Conservation (phyloP, 2,329 filamentous ascomycete species). For the Gnomoniopsis smithogilvyi region DNA sequence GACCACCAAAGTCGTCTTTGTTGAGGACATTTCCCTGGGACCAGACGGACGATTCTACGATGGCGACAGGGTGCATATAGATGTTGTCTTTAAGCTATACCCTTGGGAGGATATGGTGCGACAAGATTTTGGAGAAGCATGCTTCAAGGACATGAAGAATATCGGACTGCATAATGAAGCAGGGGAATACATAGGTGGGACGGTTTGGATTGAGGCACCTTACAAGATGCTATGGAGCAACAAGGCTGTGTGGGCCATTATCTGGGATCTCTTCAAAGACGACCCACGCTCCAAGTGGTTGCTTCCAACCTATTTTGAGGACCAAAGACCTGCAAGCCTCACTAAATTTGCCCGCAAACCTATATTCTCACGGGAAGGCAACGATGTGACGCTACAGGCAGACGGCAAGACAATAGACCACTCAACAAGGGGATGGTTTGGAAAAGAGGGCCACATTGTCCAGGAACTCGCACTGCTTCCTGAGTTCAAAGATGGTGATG, state of each 20-base stretch:
- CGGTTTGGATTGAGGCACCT: slow-evolving; percentile 14
- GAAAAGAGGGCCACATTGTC: not conserved
- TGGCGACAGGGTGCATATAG: slow-evolving; percentile 2
- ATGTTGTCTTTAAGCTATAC: slow-evolving; percentile 16
- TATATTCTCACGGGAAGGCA: slow-evolving; percentile 1
- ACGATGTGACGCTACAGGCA: not conserved
- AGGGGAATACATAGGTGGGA: slow-evolving; percentile 6
- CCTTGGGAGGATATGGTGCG: slow-evolving; percentile 8
- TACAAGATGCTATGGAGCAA: slow-evolving; percentile 19
- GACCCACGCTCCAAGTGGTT: slow-evolving; percentile 13
- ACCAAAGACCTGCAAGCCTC: not conserved
- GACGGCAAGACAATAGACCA: not conserved
- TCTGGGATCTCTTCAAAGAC: slow-evolving; percentile 14
- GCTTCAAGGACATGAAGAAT: slow-evolving; percentile 3
- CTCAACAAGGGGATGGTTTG: not conserved
- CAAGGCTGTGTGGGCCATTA: slow-evolving; percentile 12
- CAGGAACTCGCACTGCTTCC: not conserved
- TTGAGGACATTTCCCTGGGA: not conserved
- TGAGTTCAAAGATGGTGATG: not conserved
- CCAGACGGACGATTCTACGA: slow-evolving; percentile 15
- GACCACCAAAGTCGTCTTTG: not conserved
- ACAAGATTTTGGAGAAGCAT: not conserved
- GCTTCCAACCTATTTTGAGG: slow-evolving; percentile 2
- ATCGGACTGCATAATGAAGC: slow-evolving; percentile 6
- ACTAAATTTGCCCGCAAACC: not conserved